Conservation (phyloP, 768 basidiomycete species). For the Russula sp. region DNA sequence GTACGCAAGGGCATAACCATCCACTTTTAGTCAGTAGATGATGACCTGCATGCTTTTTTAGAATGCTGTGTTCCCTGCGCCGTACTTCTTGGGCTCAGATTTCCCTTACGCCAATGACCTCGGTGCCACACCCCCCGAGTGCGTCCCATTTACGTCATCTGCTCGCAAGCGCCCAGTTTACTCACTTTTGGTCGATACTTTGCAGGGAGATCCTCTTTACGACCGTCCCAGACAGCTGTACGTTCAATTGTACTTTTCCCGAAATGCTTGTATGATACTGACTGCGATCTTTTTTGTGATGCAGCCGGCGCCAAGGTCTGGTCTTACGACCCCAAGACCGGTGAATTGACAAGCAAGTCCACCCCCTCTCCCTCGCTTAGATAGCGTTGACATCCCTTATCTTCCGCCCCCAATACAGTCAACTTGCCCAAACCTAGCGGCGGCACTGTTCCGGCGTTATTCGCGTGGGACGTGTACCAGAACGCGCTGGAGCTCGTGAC, state of each 20-base stretch:
- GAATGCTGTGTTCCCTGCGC: background rate
- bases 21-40: too few species aligned
- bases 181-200: background rate
- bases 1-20: background rate
- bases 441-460: background rate
- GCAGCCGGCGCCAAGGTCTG: conserved; percentile 4
- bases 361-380: background rate
- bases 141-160: background rate
- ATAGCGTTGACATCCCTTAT: background rate
- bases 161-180: background rate
- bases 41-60: background rate
- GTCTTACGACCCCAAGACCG: background rate
- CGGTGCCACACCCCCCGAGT: background rate
- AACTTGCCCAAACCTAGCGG: background rate
- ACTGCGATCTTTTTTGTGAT: background rate
- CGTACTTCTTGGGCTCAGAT: background rate
- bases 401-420: background rate
- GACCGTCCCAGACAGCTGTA: background rate
- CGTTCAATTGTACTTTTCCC: background rate
- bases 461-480: background rate
- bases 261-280: background rate
- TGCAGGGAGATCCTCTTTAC: background rate
- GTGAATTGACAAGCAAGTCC: conserved; percentile 5
- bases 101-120: background rate
- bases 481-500: background rate